phyloP scores from a whole-genome alignment of 2,329 filamentous ascomycete genomes.

The Zasmidium cellare region DNA sequence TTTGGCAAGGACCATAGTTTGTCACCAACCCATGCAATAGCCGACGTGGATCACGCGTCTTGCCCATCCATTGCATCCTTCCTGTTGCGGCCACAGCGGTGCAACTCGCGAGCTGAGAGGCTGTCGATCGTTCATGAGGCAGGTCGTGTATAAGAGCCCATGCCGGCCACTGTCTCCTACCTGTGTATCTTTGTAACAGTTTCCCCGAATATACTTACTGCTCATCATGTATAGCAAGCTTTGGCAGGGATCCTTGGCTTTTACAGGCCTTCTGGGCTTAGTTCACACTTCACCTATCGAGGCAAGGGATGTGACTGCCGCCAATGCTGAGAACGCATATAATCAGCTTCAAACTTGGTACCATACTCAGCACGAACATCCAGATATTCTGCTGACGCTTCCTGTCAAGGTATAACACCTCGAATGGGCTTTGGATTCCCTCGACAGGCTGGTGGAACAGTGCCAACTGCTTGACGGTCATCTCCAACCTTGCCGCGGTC shows the following conservation, averaged over 20 bases:
- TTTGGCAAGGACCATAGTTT: neutral
- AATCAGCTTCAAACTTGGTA: conserved; percentile 32
- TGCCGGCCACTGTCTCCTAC: neutral
- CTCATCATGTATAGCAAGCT: conserved; percentile 4
- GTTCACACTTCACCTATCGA: conserved; percentile 8
- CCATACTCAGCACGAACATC: no score
- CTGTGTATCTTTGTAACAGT: neutral
- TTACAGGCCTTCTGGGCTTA: conserved; percentile 7
- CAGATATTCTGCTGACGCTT: no score
- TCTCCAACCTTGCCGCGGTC: conserved; percentile 30
- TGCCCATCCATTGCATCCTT: neutral
- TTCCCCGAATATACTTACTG: neutral
- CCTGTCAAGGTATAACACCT: no score
- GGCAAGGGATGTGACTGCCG: conserved; percentile 20
- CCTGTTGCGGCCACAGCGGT: neutral
- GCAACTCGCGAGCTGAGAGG: neutral
- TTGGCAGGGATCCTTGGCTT: conserved; percentile 5
- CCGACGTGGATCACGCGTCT: neutral
- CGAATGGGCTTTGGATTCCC: conserved; percentile 35
- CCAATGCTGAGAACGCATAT: conserved; percentile 28
- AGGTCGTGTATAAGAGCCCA: neutral
- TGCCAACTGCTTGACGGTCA: conserved; percentile 33
- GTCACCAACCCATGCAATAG: neutral
- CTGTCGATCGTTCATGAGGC: neutral
- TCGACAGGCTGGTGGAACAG: conserved; percentile 35